Evolutionary conservation across 495 filamentous ascomycete species (phyloP).

Genomic region (Tetracladium marchalianum): DNA sequence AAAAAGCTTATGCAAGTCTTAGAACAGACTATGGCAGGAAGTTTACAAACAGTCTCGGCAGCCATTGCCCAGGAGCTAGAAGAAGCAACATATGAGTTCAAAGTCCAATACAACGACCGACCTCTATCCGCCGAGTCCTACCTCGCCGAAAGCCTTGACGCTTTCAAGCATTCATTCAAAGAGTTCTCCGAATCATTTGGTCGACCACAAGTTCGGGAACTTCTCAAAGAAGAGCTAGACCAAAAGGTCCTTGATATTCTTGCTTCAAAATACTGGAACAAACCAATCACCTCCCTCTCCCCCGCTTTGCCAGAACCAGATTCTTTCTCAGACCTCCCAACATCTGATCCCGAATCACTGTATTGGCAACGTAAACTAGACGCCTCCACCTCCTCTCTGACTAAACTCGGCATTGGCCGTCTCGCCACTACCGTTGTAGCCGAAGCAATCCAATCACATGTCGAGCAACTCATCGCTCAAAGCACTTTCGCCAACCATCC

Average conservation of each 20-base stretch:
- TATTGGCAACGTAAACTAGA: slow-evolving; percentile 96
- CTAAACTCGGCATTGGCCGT: slow-evolving; percentile 86
- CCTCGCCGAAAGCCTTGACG: slow-evolving; percentile 85
- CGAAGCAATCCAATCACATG: slow-evolving; percentile 72
- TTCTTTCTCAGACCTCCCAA: slow-evolving; percentile 65
- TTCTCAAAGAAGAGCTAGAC: slow-evolving; percentile 87
- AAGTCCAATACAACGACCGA: slow-evolving; percentile 98
- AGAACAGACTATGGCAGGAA: slow-evolving; percentile 92
- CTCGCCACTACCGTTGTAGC: slow-evolving; percentile 87
- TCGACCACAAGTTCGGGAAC: slow-evolving; percentile 73
- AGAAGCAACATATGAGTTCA: slow-evolving; percentile 97
- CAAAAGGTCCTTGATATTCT: slow-evolving; percentile 94
- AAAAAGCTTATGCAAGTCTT: slow-evolving; percentile 97
- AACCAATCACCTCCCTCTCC: slow-evolving; percentile 70
- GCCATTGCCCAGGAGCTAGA: slow-evolving; percentile 92
- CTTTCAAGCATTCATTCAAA: slow-evolving; percentile 97
- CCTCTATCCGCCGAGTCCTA: slow-evolving; percentile 93
- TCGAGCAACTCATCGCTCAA: slow-evolving; percentile 65
- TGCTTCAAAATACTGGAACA: slow-evolving; percentile 94
- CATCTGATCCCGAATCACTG: slow-evolving; percentile 68
- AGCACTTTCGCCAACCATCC: slow-evolving; percentile 86
- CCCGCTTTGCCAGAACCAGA: slow-evolving; percentile 55
- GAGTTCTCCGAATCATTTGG: slow-evolving; percentile 85
- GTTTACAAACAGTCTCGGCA: slow-evolving; percentile 76
- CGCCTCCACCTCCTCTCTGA: slow-evolving; percentile 78